phyloP scores from a whole-genome alignment of 1,284 basidiomycete species.

The Moniliophthora roreri region DNA sequence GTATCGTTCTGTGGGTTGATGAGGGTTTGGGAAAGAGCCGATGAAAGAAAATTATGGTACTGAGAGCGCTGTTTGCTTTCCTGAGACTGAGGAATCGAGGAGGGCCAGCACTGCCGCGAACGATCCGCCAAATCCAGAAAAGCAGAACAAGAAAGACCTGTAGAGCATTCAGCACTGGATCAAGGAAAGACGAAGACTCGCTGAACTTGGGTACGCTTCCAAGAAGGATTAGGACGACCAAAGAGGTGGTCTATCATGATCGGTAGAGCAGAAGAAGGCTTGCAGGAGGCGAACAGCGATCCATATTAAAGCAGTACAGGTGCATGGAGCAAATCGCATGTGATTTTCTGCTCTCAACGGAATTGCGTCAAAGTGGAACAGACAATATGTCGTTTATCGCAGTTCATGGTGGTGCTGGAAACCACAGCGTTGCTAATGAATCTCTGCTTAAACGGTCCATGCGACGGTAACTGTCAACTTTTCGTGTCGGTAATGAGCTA shows the following conservation, averaged over 20 bases:
- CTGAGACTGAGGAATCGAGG: slow-evolving; percentile 68
- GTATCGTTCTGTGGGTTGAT: slow-evolving; percentile 61
- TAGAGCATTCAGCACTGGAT: neutral
- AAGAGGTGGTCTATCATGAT: slow-evolving; percentile 83
- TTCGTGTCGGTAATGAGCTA: neutral
- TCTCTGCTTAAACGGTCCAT: slow-evolving; percentile 51
- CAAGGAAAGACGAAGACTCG: slow-evolving; percentile 3
- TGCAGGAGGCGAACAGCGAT: slow-evolving; percentile 5
- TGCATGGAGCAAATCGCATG: slow-evolving; percentile 27
- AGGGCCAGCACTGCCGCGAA: slow-evolving; percentile 65
- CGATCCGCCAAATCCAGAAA: slow-evolving; percentile 87
- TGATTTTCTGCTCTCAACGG: slow-evolving; percentile 24
- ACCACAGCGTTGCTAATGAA: slow-evolving; percentile 46
- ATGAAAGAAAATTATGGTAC: slow-evolving; percentile 39
- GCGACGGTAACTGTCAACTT: slow-evolving; percentile 40
- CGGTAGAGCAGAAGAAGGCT: slow-evolving; percentile 13
- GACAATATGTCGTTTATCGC: slow-evolving; percentile 31
- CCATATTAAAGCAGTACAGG: slow-evolving; percentile 5
- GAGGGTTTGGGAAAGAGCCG: neutral
- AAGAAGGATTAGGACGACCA: slow-evolving; percentile 73
- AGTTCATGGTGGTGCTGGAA: slow-evolving; percentile 72
- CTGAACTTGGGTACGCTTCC: slow-evolving; percentile 73
- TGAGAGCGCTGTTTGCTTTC: slow-evolving; percentile 54
- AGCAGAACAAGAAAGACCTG: slow-evolving; percentile 85
- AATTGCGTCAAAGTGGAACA: neutral